Base-by-base conservation (phyloP, 2,329 filamentous ascomycete species). In the Beauveria sp. region DNA sequence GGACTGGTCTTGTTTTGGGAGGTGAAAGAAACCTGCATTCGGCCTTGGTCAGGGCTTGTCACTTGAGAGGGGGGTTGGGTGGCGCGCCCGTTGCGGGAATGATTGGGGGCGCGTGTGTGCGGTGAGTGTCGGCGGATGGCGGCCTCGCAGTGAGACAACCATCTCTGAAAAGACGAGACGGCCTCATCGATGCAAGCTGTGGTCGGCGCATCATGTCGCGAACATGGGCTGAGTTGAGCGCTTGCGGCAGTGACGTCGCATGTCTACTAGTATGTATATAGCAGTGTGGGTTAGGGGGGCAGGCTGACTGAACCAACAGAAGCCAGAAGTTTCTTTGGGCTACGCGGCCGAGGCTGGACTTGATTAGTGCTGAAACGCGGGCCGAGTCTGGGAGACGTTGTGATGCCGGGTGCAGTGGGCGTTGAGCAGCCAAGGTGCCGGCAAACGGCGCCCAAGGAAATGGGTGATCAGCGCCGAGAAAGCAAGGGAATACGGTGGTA, bases 141-240 rank as follows among this genome's bases (percentile, higher is more conserved):
- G 31, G n/a, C 55, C 20, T 45, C 45, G 18, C 42, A n/a, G 43
- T 58, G 43, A 58, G 55, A 58, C 55, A 58, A 38, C n/a, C 26
- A 40, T 58, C 20, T 49, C 20, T 20, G 54, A 31, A 58, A 34
- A 38, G 45, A 56, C 53, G 53, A 46, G 53, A 46, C 53, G 40
- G 53, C 53, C 20, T 26, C 26, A 46, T 14, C 48, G 6, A 40
- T 54, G 51, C 34, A 42, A 42, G 38, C 22, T 28, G 52, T 43
- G 31, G 9, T 24, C 38, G 40, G 52, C 38, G 38, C 40, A 31
- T 53, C 31, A 42, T 53, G 20, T 40, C 51, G n/a, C 51, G 34
- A 38, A 53, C 34, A 54, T 38, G 38, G 20, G 38, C n/a, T 55
- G 22, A 14, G 26, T 34, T 10, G 12, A 26, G 16, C 10, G 18